Evolutionary conservation across 306 rosid species (phyloP), one percentile per base, ranked within the genome.

Genomic region (Casuarina cunninghamiana): DNA sequence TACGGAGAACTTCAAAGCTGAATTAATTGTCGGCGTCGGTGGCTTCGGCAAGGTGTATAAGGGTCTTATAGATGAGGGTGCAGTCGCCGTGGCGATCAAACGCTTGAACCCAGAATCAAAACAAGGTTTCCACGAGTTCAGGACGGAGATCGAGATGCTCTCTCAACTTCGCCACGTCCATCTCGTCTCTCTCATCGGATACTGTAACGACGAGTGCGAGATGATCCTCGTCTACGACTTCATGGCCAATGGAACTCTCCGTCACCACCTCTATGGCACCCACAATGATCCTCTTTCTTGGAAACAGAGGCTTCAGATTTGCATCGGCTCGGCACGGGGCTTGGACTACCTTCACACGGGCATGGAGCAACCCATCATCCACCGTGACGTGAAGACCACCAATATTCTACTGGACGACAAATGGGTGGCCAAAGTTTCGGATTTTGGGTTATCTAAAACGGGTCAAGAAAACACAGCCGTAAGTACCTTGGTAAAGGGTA

Each of bases 101-200:
- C 77, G 67, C 26, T 78, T 84, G 61, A 84, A 80, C 35, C 79
- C 82, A 0, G 78, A 60, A 7, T 87, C 88, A 10, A 48, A 32
- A 0, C 89, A 87, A 55, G 89, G 89, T 8, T 69, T 39, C 2
- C 42, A 5, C 0, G 93, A 90, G 67, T 90, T 90, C 80, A 3
- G 21, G 45, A 84, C 60, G 0, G 86, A 90, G 82, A 90, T 90
- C 3, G 75, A 90, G 76, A 71, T 90, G 87, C 71, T 86, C 8
- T 90, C 89, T 0, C 79, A 80, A 2, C 84, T 90, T 6, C 86
- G 85, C 3, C 90, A 90, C 32, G 51, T 2, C 6, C 79, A 87
- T 53, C 53, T 82, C 0, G 87, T 85, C 0, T 61, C 87, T 2
- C 85, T 85, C 6, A 19, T 89, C 0, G 88, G 90, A 9, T 89